A percentile compares a stretch with the other conserved stretches of the same genome.
Conservation (phyloP, 2,329 filamentous ascomycete species). For the Ilyonectria sp. region DNA sequence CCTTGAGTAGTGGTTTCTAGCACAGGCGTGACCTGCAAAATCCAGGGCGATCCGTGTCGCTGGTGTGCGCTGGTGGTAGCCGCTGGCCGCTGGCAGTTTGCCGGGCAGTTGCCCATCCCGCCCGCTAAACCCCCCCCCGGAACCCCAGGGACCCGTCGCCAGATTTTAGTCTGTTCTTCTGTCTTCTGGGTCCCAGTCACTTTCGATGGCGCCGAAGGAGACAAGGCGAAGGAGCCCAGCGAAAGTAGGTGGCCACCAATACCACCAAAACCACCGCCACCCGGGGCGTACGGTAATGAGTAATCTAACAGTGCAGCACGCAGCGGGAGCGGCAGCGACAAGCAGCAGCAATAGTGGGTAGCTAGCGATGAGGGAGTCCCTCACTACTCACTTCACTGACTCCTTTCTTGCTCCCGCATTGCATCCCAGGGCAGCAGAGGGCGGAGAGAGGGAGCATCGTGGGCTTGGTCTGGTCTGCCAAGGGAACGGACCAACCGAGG, state of each 20-base stretch:
- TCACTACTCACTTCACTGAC: neutral
- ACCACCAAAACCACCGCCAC: constrained; percentile 33
- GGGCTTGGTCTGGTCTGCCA: constrained; percentile 8
- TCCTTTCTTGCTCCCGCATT: constrained; percentile 2
- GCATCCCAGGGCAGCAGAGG: neutral
- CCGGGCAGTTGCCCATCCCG: constrained; percentile 10
- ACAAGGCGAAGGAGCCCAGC: constrained; percentile 11
- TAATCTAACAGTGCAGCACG: constrained; percentile 26
- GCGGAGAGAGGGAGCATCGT: constrained; percentile 4
- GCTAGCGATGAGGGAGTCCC: neutral
- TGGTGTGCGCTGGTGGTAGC: neutral
- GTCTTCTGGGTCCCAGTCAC: constrained; percentile 11
- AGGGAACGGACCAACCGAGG: constrained; percentile 23
- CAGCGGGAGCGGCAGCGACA: constrained; percentile 37
- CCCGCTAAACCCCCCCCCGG: constrained; percentile 10
- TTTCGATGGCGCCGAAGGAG: constrained; percentile 6
- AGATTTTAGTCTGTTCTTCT: constrained; percentile 11
- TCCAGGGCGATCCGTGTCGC: constrained; percentile 14
- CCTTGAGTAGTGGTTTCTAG: constrained; percentile 28
- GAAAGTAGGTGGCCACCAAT: constrained; percentile 36
- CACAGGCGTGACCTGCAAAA: constrained; percentile 26
- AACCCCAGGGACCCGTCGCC: constrained; percentile 22
- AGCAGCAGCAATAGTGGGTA: neutral
- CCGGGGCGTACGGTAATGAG: constrained; percentile 26
- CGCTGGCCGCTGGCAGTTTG: neutral